Conservation (phyloP, 2,329 filamentous ascomycete species). For the Stachybotrys chlorohalonatus region DNA sequence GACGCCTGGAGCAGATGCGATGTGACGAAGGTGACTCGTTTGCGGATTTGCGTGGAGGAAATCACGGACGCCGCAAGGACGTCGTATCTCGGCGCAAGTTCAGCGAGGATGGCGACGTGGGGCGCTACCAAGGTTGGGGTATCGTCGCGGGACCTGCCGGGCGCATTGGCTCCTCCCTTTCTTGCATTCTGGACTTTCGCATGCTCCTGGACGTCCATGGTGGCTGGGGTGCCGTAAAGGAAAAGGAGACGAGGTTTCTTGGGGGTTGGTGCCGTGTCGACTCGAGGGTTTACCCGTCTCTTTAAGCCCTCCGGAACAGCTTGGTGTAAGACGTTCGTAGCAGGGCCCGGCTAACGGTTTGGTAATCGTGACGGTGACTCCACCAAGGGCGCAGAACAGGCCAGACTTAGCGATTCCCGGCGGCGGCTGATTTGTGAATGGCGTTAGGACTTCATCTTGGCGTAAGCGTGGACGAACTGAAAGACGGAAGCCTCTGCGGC, state of each 20-base stretch:
- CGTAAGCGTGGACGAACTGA: too few species aligned
- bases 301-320: too few species aligned
- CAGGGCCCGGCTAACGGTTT: too few species aligned
- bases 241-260: not conserved
- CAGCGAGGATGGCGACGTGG: constrained; percentile 31
- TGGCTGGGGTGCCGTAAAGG: not conserved
- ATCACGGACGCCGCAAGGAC: constrained; percentile 46
- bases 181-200: constrained; percentile 8
- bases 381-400: too few species aligned
- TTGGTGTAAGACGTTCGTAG: too few species aligned
- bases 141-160: not conserved
- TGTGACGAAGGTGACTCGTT: constrained; percentile 37
- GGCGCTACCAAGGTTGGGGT: constrained; percentile 21
- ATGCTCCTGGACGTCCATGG: not conserved
- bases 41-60: constrained; percentile 50
- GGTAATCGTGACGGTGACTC: too few species aligned
- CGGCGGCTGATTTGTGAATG: too few species aligned
- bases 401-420: too few species aligned
- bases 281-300: too few species aligned
- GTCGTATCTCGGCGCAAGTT: constrained; percentile 37
- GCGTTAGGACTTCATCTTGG: too few species aligned
- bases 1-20: constrained; percentile 29
- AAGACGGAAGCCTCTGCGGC: too few species aligned
- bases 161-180: constrained; percentile 2
- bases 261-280: too few species aligned